Evolutionary conservation across 2,329 filamentous ascomycete species (phyloP).

Genomic region (Stachybotrys chartarum): DNA sequence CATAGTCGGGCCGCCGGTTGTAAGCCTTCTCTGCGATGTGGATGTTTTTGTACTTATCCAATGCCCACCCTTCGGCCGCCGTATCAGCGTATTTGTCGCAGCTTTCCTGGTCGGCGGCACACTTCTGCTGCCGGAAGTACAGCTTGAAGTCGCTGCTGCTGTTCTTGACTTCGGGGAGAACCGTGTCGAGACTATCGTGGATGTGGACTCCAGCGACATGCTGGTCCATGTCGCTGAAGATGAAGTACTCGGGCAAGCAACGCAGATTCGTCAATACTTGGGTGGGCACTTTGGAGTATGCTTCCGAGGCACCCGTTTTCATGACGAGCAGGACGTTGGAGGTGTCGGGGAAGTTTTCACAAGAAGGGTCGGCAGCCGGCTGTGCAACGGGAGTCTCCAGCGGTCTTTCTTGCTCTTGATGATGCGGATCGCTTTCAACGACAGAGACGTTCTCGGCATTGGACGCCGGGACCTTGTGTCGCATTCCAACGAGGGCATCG

Average conservation of each 20-base stretch:
- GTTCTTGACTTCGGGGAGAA: slow-evolving; percentile 33
- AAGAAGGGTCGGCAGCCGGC: slow-evolving; percentile 17
- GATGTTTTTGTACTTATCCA: slow-evolving; percentile 58
- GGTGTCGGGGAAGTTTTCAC: slow-evolving; percentile 33
- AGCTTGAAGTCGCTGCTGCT: slow-evolving; percentile 43
- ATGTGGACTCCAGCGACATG: slow-evolving; percentile 35
- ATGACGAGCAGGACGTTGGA: slow-evolving; percentile 43
- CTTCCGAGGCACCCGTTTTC: slow-evolving; percentile 51
- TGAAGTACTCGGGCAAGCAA: slow-evolving; percentile 42
- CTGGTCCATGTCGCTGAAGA: slow-evolving; percentile 52
- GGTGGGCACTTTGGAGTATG: slow-evolving; percentile 43
- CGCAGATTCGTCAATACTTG: slow-evolving; percentile 46
- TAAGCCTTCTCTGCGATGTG: slow-evolving; percentile 52
- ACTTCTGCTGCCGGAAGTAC: slow-evolving; percentile 37
- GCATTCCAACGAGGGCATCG: slow-evolving; percentile 3
- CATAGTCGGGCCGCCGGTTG: slow-evolving; percentile 38
- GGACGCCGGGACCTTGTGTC: slow-evolving; percentile 4
- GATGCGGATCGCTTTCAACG: not conserved
- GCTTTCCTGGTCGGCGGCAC: slow-evolving; percentile 35
- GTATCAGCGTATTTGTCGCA: slow-evolving; percentile 26
- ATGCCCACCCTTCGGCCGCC: slow-evolving; percentile 35
- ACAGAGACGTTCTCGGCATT: not conserved
- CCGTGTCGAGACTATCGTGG: slow-evolving; percentile 38
- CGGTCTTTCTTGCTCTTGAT: not conserved
- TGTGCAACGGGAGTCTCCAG: slow-evolving; percentile 6